Base-by-base conservation (phyloP, 495 filamentous ascomycete genomes). In the Filosporella fistucella region DNA sequence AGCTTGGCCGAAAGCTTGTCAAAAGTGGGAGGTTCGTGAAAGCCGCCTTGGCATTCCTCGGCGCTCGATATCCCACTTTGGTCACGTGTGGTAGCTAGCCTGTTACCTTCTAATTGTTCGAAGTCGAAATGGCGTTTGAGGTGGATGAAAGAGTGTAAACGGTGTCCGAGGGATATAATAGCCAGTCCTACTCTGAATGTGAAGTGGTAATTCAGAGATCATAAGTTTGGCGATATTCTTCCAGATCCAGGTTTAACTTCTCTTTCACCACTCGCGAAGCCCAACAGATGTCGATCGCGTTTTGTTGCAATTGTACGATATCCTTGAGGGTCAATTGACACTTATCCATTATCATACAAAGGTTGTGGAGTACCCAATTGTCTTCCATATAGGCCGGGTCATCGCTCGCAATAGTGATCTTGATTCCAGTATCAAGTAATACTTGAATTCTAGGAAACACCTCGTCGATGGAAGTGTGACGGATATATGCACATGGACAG, bases 401-500 rank as follows among this genome's bases (percentile, higher is more conserved):
- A 57, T 91, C 83, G 56, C 81, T 82, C 48, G 84, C 84, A 49
- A 86, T 76, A 2, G 74, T 79, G 49, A 86, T 82, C 57, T 65
- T 72, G 25, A 86, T 78, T 0, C 81, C 82, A 1, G 66, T 67
- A 58, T 83, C 78, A 33, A 89, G 53, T 49, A 88, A 82, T 34
- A 51, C 65, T 16, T 82, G 67, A 25, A 89, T 72, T 1, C 85
- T 84, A 8, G 84, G 64, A 12, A 61, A 61, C 12, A 89, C 64
- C 20, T 63, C 62, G 22, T 63, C 32, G 1, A 84, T 76, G 46
- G 76, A 80, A 25, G 69, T 65, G 51, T 89, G 59, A 50, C 70
- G 70, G 8, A 88, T 76, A 67, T 90, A 89, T 41, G 81, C 85
- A 10, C 88, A 56, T 7, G 86, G 86, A 52, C 84, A 90, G 16